phyloP scores from a whole-genome alignment of 805 yeast species.

The Komagataella pseudopastoris region DNA sequence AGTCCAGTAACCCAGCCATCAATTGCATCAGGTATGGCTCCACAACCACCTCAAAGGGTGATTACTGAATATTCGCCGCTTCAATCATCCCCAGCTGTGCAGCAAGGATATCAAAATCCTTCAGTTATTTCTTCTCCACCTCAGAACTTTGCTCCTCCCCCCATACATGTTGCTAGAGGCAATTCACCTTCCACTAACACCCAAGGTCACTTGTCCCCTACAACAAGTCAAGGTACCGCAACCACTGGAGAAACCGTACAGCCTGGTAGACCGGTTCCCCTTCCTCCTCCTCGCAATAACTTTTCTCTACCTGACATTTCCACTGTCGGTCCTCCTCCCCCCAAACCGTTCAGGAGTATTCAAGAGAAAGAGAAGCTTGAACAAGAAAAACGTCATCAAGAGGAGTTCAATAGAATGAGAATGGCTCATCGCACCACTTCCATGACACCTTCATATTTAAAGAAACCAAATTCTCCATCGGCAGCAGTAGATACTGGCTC shows the following conservation, averaged over 20 bases:
- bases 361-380: background rate
- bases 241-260: background rate
- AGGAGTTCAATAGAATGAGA: background rate
- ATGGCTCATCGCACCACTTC: background rate
- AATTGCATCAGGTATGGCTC: background rate
- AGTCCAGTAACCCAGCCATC: background rate
- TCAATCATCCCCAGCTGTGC: background rate
- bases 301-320: slow-evolving; percentile 10
- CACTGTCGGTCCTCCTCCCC: slow-evolving; percentile 32
- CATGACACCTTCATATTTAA: background rate
- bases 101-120: background rate
- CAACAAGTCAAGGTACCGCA: background rate
- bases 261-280: background rate
- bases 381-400: background rate
- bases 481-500: background rate
- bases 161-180: slow-evolving; percentile 17
- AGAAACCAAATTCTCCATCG: background rate
- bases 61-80: background rate
- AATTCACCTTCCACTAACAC: background rate
- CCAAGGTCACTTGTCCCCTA: background rate
- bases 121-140: background rate
- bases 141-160: slow-evolving; percentile 21
- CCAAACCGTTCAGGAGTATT: slow-evolving; percentile 14
- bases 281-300: background rate
- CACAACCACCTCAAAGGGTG: background rate